Conservation (phyloP, 2,329 filamentous ascomycete species). For the Ceratocystis alfenasii region DNA sequence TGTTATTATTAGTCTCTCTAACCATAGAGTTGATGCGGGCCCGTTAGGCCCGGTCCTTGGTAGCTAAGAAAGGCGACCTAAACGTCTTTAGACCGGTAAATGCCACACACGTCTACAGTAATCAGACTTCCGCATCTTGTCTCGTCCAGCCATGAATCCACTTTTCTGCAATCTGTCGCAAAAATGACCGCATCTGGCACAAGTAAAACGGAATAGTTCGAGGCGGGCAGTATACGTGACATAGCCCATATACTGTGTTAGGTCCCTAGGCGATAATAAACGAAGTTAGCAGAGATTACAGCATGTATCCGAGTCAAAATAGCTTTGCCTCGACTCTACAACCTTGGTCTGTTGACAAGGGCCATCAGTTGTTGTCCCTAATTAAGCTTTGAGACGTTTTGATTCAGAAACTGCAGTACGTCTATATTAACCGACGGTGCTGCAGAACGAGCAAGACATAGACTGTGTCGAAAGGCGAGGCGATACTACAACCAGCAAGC, state of each 20-base stretch:
- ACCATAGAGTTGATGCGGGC: background rate
- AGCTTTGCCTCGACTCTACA: conserved; percentile 31
- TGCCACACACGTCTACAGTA: conserved; percentile 40
- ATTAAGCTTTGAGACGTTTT: conserved; percentile 34
- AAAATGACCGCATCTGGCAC: conserved; percentile 37
- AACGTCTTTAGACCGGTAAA: conserved; percentile 36
- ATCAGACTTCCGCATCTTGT: conserved; percentile 33
- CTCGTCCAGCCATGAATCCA: conserved; percentile 33
- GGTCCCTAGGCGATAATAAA: conserved; percentile 8
- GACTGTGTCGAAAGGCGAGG: conserved; percentile 40
- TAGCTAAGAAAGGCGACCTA: conserved; percentile 38
- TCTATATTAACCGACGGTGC: conserved; percentile 34
- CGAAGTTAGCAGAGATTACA: background rate
- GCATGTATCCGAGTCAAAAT: conserved; percentile 29
- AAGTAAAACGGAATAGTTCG: conserved; percentile 23
- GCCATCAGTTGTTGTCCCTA: conserved; percentile 36
- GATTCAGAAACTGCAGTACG: conserved; percentile 37
- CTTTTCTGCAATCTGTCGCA: conserved; percentile 37
- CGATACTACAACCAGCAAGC: conserved; percentile 37
- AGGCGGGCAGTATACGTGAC: background rate
- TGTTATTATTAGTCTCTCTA: background rate
- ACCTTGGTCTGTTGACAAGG: conserved; percentile 39
- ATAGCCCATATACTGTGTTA: background rate
- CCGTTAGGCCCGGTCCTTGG: conserved; percentile 34
- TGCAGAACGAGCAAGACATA: conserved; percentile 39